Conservation (phyloP, 2,329 filamentous ascomycete genomes). For the Hymenoscyphus albidus region DNA sequence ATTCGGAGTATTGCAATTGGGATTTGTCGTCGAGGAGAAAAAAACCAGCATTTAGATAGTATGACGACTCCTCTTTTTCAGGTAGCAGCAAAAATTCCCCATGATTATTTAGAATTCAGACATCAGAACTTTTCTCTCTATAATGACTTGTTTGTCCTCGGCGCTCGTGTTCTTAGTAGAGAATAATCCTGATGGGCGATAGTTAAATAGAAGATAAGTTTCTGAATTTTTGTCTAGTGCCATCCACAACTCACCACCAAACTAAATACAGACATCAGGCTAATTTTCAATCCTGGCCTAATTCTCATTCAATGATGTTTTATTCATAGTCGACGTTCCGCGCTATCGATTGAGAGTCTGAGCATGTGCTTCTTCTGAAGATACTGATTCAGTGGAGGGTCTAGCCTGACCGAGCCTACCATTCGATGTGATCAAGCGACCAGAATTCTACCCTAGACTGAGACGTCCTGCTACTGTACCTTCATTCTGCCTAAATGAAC, state of each 20-base stretch:
- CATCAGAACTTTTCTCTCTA: background rate
- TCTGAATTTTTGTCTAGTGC: background rate
- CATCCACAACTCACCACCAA: background rate
- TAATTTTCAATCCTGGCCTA: background rate
- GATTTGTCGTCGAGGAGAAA: background rate
- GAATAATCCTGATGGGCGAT: background rate
- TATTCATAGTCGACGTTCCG: background rate
- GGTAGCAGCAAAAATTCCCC: background rate
- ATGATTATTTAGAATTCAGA: background rate
- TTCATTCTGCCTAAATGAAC: constrained; percentile 1
- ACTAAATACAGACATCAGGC: background rate
- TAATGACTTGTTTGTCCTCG: background rate
- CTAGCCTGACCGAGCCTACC: background rate
- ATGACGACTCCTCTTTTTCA: constrained; percentile 10
- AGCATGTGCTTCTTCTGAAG: background rate
- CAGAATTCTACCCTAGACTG: background rate
- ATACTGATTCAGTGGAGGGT: background rate
- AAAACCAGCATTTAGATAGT: constrained; percentile 14
- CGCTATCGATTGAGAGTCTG: background rate
- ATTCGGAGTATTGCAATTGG: constrained; percentile 7
- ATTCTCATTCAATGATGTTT: background rate
- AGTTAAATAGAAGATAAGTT: background rate
- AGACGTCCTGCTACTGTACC: background rate
- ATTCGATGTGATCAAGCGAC: background rate
- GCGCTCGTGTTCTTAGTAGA: background rate